Conservation (phyloP, 2,329 filamentous ascomycete genomes). For the Beauveria caledonica region DNA sequence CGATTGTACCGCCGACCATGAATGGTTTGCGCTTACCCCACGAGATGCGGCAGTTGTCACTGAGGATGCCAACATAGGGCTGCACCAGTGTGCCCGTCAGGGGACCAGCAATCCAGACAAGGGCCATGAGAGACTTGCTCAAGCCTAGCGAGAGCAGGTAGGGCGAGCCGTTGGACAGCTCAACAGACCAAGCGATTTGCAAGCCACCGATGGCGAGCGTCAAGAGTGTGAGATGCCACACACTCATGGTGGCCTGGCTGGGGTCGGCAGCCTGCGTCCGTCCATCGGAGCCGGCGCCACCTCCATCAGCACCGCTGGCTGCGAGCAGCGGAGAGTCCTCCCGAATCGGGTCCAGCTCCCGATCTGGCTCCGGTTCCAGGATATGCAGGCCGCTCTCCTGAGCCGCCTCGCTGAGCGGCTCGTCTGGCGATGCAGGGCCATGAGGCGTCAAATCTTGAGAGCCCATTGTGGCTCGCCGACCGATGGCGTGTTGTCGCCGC, state of each 20-base stretch:
- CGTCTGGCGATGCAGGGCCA: neutral
- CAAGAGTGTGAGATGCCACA: slow-evolving; percentile 77
- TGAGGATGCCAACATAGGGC: slow-evolving; percentile 74
- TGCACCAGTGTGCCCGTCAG: slow-evolving; percentile 72
- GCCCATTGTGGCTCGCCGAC: neutral
- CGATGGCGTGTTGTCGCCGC: neutral
- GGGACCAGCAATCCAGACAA: slow-evolving; percentile 79
- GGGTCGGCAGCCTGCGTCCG: slow-evolving; percentile 30
- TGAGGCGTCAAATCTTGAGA: neutral
- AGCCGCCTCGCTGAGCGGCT: slow-evolving; percentile 5
- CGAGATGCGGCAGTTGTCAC: slow-evolving; percentile 64
- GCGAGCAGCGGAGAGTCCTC: slow-evolving; percentile 15
- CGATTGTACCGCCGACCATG: slow-evolving; percentile 61
- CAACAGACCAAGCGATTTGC: slow-evolving; percentile 93
- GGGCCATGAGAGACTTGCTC: slow-evolving; percentile 73
- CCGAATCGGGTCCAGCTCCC: slow-evolving; percentile 13
- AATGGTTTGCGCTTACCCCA: slow-evolving; percentile 80
- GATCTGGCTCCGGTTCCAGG: slow-evolving; percentile 10
- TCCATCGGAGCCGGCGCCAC: neutral
- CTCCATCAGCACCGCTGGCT: slow-evolving; percentile 5
- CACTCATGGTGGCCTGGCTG: slow-evolving; percentile 62
- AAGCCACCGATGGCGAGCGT: slow-evolving; percentile 82
- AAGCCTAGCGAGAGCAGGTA: slow-evolving; percentile 73
- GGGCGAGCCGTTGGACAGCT: slow-evolving; percentile 86
- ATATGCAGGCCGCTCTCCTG: slow-evolving; percentile 5